Percentiles rank a stretch among this genome's conserved stretches.
Conservation (phyloP, 331 rosid genomes). For the Prunus yedoensis region DNA sequence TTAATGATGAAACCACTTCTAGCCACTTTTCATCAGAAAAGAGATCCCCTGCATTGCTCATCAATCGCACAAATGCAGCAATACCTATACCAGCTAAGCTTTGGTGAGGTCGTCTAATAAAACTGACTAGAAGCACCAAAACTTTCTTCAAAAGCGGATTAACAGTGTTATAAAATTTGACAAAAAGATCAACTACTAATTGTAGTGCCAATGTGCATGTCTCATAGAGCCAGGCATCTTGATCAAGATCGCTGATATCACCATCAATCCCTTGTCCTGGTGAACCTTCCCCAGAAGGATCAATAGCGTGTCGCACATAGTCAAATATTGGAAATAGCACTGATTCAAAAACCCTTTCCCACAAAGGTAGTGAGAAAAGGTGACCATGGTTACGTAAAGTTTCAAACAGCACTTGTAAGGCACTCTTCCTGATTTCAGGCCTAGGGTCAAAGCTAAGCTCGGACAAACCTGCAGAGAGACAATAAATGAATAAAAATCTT, state of each 20-base stretch:
- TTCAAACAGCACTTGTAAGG: slow-evolving; percentile 87
- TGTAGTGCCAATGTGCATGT: slow-evolving; percentile 99
- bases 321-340: slow-evolving; percentile 96
- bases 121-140: slow-evolving; percentile 86
- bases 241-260: slow-evolving; percentile 73
- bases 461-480: slow-evolving; percentile 72
- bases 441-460: slow-evolving; percentile 99
- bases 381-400: slow-evolving; percentile 98
- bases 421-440: slow-evolving; percentile 94
- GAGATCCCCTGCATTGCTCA: slow-evolving; percentile 91
- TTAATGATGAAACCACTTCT: slow-evolving; percentile 80
- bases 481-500: slow-evolving; percentile 2
- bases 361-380: slow-evolving; percentile 84
- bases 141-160: slow-evolving; percentile 89
- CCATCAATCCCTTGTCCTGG: slow-evolving; percentile 51
- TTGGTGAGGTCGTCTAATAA: slow-evolving; percentile 95
- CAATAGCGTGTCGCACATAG: slow-evolving; percentile 92
- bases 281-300: slow-evolving; percentile 75
- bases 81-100: slow-evolving; percentile 98
- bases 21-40: slow-evolving; percentile 95
- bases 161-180: slow-evolving; percentile 84
- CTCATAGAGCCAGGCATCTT: slow-evolving; percentile 95
- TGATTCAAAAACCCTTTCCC: slow-evolving; percentile 96
- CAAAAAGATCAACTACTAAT: slow-evolving; percentile 93
- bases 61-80: slow-evolving; percentile 96